Percentiles rank a stretch among this genome's conserved stretches.
These are phyloP conservation scores for Vigna unguiculata DNA, from an alignment of 306 rosid species.

Conservation along the genomic window DNA sequence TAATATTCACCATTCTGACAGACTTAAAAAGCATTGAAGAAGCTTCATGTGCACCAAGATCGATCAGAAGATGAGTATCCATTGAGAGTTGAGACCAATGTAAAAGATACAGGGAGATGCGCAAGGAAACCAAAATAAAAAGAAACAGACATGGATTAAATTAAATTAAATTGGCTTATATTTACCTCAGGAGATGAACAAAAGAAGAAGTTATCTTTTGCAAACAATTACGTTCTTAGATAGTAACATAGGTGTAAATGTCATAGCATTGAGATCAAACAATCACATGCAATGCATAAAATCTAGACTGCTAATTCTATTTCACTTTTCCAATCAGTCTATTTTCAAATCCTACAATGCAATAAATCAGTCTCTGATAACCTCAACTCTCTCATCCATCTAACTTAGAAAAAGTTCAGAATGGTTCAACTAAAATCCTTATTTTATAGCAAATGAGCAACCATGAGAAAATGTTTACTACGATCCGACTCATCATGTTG, in stretches of 20 bases:
- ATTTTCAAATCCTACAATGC: constrained; percentile 24
- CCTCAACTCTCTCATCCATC: not conserved
- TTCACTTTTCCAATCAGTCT: constrained; percentile 3
- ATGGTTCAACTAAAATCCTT: constrained; percentile 35
- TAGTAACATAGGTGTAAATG: constrained; percentile 10
- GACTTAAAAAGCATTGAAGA: constrained; percentile 24
- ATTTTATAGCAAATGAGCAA: constrained; percentile 37
- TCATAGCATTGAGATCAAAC: not conserved
- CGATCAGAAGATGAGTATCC: not conserved
- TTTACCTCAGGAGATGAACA: constrained; percentile 27
- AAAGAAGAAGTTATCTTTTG: constrained; percentile 3
- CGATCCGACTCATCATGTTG: constrained; percentile 20
- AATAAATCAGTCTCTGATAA: constrained; percentile 4
- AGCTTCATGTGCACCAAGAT: constrained; percentile 30
- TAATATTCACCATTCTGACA: constrained; percentile 28
- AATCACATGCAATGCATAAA: not conserved
- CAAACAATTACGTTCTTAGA: constrained; percentile 19
- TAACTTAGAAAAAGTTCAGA: constrained; percentile 15
- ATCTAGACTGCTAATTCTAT: constrained; percentile 23
- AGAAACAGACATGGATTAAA: constrained; percentile 34
- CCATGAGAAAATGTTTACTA: not conserved
- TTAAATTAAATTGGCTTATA: not conserved
- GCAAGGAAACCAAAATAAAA: constrained; percentile 8
- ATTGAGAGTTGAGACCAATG: too few species aligned
- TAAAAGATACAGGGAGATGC: too few species aligned